Conservation (phyloP, 345 rosid species). For the Ailanthus altissimus region DNA sequence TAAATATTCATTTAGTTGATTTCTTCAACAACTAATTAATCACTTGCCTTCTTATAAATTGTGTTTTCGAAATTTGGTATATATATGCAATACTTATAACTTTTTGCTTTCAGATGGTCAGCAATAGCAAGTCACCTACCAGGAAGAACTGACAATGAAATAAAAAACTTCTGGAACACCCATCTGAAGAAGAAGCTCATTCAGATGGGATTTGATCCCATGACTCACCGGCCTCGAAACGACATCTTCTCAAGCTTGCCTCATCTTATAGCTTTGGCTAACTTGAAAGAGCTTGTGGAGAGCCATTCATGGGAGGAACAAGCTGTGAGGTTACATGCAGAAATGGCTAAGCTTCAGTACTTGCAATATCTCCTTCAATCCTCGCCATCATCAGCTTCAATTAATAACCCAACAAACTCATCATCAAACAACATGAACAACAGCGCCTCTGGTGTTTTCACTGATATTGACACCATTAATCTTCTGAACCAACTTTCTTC, state of each 20-base stretch:
- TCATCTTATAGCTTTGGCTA: slow-evolving; percentile 61
- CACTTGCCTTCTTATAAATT: background rate
- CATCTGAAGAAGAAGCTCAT: slow-evolving; percentile 66
- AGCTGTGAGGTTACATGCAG: slow-evolving; percentile 45
- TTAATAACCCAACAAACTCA: background rate
- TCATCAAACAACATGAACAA: slow-evolving; percentile 20
- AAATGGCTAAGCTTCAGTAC: slow-evolving; percentile 50
- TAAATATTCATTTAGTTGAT: slow-evolving; percentile 25
- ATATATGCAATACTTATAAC: too few relatives aligned
- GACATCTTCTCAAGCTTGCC: slow-evolving; percentile 60
- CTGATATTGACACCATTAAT: slow-evolving; percentile 40
- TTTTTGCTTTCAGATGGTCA: too few relatives aligned
- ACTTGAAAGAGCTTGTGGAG: slow-evolving; percentile 53
- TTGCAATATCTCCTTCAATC: slow-evolving; percentile 56
- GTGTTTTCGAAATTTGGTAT: background rate
- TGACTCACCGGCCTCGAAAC: slow-evolving; percentile 66
- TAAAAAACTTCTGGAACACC: slow-evolving; percentile 73
- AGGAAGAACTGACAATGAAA: slow-evolving; percentile 64
- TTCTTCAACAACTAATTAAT: background rate
- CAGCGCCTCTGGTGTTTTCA: background rate
- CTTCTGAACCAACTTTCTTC: slow-evolving; percentile 42
- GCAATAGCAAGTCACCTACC: slow-evolving; percentile 63
- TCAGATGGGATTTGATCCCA: slow-evolving; percentile 70
- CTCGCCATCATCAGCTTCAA: background rate
- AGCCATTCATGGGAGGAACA: slow-evolving; percentile 52